Conservation (phyloP, 495 filamentous ascomycete genomes). For the Aspergillus affinis region DNA sequence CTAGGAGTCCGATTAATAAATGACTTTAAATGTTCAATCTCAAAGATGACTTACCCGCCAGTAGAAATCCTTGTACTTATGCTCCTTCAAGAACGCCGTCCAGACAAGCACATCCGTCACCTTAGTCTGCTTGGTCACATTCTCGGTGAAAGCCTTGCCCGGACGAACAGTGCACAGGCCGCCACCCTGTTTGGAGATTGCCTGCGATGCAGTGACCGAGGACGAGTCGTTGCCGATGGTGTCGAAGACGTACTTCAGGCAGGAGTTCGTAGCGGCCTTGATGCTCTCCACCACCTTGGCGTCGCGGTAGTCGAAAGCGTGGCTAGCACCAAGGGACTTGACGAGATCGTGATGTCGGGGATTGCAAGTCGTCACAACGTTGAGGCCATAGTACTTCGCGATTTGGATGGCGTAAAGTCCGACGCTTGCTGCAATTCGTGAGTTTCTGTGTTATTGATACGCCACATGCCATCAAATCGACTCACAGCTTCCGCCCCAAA, state of each 20-base stretch:
- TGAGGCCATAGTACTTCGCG: slow-evolving; percentile 21
- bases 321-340: slow-evolving; percentile 43
- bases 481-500: slow-evolving; percentile 36
- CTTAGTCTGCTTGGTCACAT: slow-evolving; percentile 17
- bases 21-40: neutral
- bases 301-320: slow-evolving; percentile 54
- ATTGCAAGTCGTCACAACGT: slow-evolving; percentile 51
- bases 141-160: slow-evolving; percentile 28
- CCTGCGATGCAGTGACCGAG: slow-evolving; percentile 19
- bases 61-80: slow-evolving; percentile 23
- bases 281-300: slow-evolving; percentile 23
- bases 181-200: slow-evolving; percentile 8
- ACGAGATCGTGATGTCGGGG: slow-evolving; percentile 49
- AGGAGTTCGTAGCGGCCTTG: slow-evolving; percentile 7
- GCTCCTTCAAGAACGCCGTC: slow-evolving; percentile 36
- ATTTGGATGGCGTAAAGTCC: slow-evolving; percentile 37
- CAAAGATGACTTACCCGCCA: slow-evolving; percentile 24
- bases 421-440: slow-evolving; percentile 25
- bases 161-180: slow-evolving; percentile 33
- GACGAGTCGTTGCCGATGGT: slow-evolving; percentile 28
- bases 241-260: slow-evolving; percentile 29
- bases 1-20: slow-evolving; percentile 10
- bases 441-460: neutral
- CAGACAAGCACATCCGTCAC: slow-evolving; percentile 35
- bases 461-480: neutral